phyloP scores from a whole-genome alignment of 352 stramenopile genomes.

The Pythium volutum region DNA sequence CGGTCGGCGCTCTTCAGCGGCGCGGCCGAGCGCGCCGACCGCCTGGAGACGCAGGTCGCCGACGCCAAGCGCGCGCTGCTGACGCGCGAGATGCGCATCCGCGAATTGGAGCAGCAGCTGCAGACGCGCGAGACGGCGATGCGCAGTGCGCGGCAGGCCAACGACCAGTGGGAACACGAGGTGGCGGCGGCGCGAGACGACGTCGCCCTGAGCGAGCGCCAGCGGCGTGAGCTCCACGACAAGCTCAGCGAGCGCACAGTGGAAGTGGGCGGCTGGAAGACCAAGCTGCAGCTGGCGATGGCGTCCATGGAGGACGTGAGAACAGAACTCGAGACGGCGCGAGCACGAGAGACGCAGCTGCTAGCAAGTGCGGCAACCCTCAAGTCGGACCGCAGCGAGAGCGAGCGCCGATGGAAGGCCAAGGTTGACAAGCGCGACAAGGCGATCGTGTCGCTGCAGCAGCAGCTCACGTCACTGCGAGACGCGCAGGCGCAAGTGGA shows the following conservation, averaged over 20 bases:
- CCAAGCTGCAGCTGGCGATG: conserved; percentile 36
- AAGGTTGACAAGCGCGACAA: conserved; percentile 34
- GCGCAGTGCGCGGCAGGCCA: conserved; percentile 37
- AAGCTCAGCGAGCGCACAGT: conserved; percentile 13
- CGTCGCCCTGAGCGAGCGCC: conserved; percentile 18
- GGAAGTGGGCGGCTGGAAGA: conserved; percentile 41
- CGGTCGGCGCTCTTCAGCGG: conserved; percentile 53
- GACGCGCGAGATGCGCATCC: conserved; percentile 57
- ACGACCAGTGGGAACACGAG: conserved; percentile 51
- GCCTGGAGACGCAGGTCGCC: conserved; percentile 33
- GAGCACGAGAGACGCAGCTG: conserved; percentile 1
- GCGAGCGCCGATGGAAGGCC: conserved; percentile 30
- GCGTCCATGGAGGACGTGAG: conserved; percentile 30
- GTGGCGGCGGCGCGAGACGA: conserved; percentile 32
- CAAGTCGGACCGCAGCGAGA: neutral
- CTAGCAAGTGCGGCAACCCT: neutral
- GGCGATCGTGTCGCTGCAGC: conserved; percentile 27
- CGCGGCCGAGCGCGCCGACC: conserved; percentile 39
- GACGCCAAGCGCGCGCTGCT: conserved; percentile 54
- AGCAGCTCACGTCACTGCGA: conserved; percentile 12
- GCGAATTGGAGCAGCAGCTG: conserved; percentile 42
- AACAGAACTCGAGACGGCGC: conserved; percentile 10
- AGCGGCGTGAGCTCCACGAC: conserved; percentile 15
- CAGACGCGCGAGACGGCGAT: conserved; percentile 30
- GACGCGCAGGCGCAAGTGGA: conserved; percentile 1